These are phyloP conservation scores for Physcia stellaris DNA, from an alignment of 495 filamentous ascomycete species.

Conservation along the genomic window DNA sequence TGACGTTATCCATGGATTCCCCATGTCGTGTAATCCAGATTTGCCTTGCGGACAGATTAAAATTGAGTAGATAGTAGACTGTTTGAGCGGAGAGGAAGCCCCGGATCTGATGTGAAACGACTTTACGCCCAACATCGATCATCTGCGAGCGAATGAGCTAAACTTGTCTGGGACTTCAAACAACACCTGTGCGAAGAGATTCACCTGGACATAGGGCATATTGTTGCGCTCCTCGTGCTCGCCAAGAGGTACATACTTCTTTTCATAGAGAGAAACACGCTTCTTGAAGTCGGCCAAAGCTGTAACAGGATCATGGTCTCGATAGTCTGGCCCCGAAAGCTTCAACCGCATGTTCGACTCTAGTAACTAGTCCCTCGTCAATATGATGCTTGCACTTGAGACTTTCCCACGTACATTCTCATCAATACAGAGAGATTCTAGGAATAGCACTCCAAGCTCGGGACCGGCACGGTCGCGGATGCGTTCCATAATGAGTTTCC, in stretches of 20 bases:
- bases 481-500: conserved; percentile 68
- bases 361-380: conserved; percentile 37
- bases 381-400: neutral
- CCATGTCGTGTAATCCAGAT: conserved; percentile 98
- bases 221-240: conserved; percentile 79
- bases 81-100: conserved; percentile 86
- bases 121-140: conserved; percentile 93
- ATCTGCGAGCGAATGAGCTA: too few species aligned
- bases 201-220: conserved; percentile 76
- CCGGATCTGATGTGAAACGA: conserved; percentile 76
- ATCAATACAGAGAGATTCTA: conserved; percentile 87
- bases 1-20: conserved; percentile 65
- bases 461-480: conserved; percentile 75
- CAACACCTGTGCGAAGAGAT: neutral
- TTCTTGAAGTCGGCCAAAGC: conserved; percentile 86
- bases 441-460: conserved; percentile 77
- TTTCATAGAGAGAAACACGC: conserved; percentile 84
- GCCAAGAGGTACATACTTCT: conserved; percentile 81
- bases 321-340: conserved; percentile 93
- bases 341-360: conserved; percentile 97
- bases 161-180: too few species aligned
- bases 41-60: conserved; percentile 86
- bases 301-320: conserved; percentile 70
- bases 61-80: conserved; percentile 85
- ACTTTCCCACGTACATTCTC: conserved; percentile 27